A percentile compares a stretch with the other conserved stretches of the same genome.
These are phyloP conservation scores for Raffaelea deltoideospora DNA, from an alignment of 2,329 filamentous ascomycete genomes.

Conservation along the genomic window DNA sequence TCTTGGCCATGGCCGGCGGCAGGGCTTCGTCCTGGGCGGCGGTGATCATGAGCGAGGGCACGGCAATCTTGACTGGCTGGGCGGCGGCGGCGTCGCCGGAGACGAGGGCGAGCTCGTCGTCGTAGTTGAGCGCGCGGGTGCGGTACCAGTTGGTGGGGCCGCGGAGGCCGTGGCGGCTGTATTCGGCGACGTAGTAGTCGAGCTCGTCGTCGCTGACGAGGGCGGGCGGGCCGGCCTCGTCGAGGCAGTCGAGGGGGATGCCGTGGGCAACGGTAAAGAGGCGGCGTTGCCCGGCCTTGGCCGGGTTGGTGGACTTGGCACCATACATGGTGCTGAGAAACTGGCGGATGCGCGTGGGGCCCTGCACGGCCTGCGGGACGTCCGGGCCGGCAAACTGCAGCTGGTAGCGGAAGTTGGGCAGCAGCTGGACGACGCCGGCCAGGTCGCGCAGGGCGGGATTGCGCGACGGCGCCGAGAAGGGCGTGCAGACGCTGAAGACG, in stretches of 20 bases:
- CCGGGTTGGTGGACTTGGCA: conserved; percentile 20
- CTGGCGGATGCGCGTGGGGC: conserved; percentile 39
- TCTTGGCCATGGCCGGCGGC: conserved; percentile 51
- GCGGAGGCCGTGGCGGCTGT: conserved; percentile 54
- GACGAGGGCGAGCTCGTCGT: conserved; percentile 53
- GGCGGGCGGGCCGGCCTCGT: conserved; percentile 36
- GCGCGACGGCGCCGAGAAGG: conserved; percentile 43
- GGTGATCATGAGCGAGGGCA: conserved; percentile 60
- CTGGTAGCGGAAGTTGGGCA: conserved; percentile 73
- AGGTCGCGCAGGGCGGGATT: conserved; percentile 35
- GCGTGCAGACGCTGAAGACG: conserved; percentile 70
- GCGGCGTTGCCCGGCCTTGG: conserved; percentile 20
- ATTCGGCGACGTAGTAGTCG: conserved; percentile 63
- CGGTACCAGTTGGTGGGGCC: conserved; percentile 87
- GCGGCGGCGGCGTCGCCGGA: conserved; percentile 36
- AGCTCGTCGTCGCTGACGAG: conserved; percentile 55
- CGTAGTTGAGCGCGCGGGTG: conserved; percentile 53
- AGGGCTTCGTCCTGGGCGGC: conserved; percentile 59
- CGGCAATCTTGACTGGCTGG: conserved; percentile 26
- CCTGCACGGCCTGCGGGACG: conserved; percentile 39
- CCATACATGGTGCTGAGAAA: conserved; percentile 63
- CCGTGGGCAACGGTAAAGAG: conserved; percentile 46
- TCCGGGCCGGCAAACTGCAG: conserved; percentile 59
- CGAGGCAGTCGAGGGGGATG: conserved; percentile 46
- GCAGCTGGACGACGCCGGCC: conserved; percentile 34